Base-by-base conservation (phyloP, 192 early-diverging fungal genomes). In the Kickxella alabastrina region DNA sequence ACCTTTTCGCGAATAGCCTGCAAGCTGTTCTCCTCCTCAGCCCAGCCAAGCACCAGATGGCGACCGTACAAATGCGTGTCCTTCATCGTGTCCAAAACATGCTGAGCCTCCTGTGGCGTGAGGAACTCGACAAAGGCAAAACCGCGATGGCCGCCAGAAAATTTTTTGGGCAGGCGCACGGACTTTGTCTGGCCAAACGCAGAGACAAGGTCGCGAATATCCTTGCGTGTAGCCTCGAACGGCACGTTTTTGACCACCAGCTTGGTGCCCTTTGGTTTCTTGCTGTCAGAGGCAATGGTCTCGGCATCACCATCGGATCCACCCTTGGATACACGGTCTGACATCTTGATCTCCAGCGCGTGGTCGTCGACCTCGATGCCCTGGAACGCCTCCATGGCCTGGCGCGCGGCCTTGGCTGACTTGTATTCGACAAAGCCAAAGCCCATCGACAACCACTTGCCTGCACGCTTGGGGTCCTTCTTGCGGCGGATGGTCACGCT, bases 91-190 rank as follows among this genome's bases (percentile, higher is more conserved):
- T 90, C 85, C 67, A 87, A 86, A 8, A 92, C 97, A 57, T 84
- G 83, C 69, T 88, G 83, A 26, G 97, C 97, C 66, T 97, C 93
- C 62, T 95, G 90, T 57, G 89, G 87, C 6, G 97, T 99, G 48
- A 95, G 76, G 66, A 95, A 97, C 64, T 99, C 97, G 53, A 96
- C 83, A 80, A 99, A 99, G 39, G 90, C 91, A 75, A 99, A 99
- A 61, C 97, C 97, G 40, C 97, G 93, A 54, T 95, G 93, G 10
- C 85, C 82, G 8, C 92, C 92, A 35, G 88, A 84, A 62, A 92
- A 89, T 65, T 99, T 99, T 50, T 86, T 89, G 28, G 97, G 97
- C 47, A 99, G 60, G 28, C 97, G 87, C 41, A 99, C 84, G 5
- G 93, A 88, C 65, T 99, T 99, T 51, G 94, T 69, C 62, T 93